A percentile compares a stretch with the other conserved stretches of the same genome.
Conservation (phyloP, 441 rosid species). For the Raphanus hybrid region DNA sequence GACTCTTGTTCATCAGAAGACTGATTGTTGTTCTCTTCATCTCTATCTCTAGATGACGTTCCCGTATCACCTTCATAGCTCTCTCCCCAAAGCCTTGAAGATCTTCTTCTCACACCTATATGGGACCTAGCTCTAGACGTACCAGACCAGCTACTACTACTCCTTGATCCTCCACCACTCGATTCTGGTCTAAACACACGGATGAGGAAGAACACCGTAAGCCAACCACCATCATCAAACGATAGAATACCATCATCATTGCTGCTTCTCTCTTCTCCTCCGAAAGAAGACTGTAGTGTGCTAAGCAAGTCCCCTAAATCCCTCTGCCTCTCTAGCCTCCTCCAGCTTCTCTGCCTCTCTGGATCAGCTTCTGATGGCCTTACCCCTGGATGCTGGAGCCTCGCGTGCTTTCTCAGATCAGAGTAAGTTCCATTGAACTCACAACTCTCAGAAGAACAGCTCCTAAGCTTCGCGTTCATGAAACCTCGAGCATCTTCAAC, state of each 20-base stretch:
- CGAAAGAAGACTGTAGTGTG: constrained; percentile 82
- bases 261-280: no score
- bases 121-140: constrained; percentile 66
- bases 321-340: constrained; percentile 93
- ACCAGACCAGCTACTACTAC: constrained; percentile 77
- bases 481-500: constrained; percentile 71
- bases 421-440: constrained; percentile 73
- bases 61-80: constrained; percentile 69
- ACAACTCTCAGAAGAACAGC: constrained; percentile 89
- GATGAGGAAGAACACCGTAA: constrained; percentile 84
- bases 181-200: constrained; percentile 80
- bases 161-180: constrained; percentile 67
- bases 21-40: constrained; percentile 47
- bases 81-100: constrained; percentile 76
- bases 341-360: constrained; percentile 88
- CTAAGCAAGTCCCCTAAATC: constrained; percentile 92
- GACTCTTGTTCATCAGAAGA: constrained; percentile 41
- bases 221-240: constrained; percentile 77
- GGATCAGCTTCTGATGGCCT: constrained; percentile 96
- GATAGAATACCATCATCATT: constrained; percentile 62
- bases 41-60: constrained; percentile 60
- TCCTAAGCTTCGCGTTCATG: constrained; percentile 85
- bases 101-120: constrained; percentile 64
- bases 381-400: constrained; percentile 77
- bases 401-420: constrained; percentile 94